Evolutionary conservation across 306 rosid species (phyloP), one percentile per base, ranked within the genome.

Genomic region (Heteromeles arbutifolia): DNA sequence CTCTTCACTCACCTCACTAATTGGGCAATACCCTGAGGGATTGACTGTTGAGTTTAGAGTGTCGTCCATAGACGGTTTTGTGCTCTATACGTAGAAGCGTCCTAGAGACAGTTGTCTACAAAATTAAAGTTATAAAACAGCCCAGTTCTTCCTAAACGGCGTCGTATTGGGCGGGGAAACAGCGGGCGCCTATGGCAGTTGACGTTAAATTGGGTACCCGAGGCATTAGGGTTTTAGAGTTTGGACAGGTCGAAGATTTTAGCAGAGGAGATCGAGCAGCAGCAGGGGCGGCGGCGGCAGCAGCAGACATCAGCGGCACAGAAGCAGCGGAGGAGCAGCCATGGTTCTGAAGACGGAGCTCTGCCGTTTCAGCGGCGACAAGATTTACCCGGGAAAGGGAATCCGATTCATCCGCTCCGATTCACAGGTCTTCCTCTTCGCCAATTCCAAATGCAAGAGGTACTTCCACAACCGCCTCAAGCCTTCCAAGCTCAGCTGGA

Each of bases 351-450:
- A 92, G 89, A 93, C 98, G 1, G 96, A 93, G 21, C 89, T 93
- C 24, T 93, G 96, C 74, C 96, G 96, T 13, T 93, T 93, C 78
- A 93, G 98, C 65, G 98, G 97, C 17, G 88, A 87, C 72, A 93
- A 93, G 96, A 91, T 93, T 69, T 93, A 93, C 69, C 98, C 96
- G 0, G 98, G 98, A 10, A 89, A 22, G 43, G 98, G 98, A 11
- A 91, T 93, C 78, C 80, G 98, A 77, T 93, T 88, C 65, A 64
- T 93, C 44, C 97, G 98, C 19, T 67, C 90, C 22, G 98, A 93
- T 86, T 93, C 98, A 59, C 98, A 93, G 96, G 88, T 82, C 8
- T 85, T 85, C 72, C 84, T 82, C 71, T 85, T 85, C 71, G 81
- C 74, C 24, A 85, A 85, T 65, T 85, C 89, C 26, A 85, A 85